Conservation (phyloP, 2,329 filamentous ascomycete genomes). For the Sordariomycetes sp. region DNA sequence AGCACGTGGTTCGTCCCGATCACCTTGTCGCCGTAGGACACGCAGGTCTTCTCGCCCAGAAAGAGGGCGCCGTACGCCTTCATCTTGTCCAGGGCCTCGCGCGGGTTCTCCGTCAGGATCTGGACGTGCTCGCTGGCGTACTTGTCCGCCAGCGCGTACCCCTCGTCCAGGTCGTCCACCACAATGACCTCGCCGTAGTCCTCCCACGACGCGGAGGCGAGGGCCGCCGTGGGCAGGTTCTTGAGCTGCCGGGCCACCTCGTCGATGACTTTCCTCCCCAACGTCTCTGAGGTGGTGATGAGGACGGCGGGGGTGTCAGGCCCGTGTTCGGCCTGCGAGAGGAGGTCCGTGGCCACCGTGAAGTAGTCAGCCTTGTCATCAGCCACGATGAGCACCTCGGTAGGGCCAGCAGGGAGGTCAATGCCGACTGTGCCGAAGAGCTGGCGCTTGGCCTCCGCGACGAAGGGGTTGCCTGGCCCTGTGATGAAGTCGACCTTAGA, state of each 20-base stretch:
- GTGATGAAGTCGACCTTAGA: constrained; percentile 39
- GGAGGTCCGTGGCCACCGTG: constrained; percentile 31
- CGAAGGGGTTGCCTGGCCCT: constrained; percentile 42
- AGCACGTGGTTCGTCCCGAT: constrained; percentile 46
- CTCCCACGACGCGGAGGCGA: constrained; percentile 32
- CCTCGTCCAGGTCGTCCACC: constrained; percentile 24
- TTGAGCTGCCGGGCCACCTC: constrained; percentile 25
- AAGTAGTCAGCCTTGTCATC: constrained; percentile 34
- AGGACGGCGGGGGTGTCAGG: constrained; percentile 23
- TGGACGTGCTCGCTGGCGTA: constrained; percentile 41
- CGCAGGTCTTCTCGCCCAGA: constrained; percentile 39
- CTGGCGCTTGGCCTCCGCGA: constrained; percentile 42
- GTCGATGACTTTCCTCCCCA: constrained; percentile 25
- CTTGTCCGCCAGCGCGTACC: constrained; percentile 30
- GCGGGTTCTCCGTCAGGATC: constrained; percentile 32
- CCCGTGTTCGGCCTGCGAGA: constrained; percentile 38
- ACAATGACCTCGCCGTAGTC: constrained; percentile 34
- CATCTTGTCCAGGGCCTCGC: constrained; percentile 39
- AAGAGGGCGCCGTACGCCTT: constrained; percentile 38
- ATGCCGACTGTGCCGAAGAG: constrained; percentile 43
- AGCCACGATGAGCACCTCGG: constrained; percentile 38
- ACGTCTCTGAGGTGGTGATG: constrained; percentile 31
- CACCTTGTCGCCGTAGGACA: constrained; percentile 42
- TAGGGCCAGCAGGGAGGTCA: constrained; percentile 39
- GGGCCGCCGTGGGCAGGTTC: constrained; percentile 26